A percentile compares a stretch with the other conserved stretches of the same genome.
Conservation (phyloP, 805 yeast species). For the Candida saitoana region DNA sequence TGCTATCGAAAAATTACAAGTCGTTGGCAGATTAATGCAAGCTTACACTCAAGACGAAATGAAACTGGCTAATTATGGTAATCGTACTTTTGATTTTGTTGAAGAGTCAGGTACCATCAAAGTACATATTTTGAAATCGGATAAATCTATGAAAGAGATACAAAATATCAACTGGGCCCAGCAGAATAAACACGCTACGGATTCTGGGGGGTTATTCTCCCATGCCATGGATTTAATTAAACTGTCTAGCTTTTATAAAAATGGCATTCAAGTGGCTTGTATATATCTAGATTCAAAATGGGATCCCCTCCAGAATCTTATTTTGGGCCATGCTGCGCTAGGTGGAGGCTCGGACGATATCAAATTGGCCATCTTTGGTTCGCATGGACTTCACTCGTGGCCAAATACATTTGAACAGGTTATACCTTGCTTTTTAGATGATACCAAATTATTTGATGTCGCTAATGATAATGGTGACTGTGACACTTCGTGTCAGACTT, state of each 20-base stretch:
- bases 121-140: conserved; percentile 72
- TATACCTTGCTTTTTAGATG: conserved; percentile 64
- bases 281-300: conserved; percentile 81
- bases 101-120: conserved; percentile 53
- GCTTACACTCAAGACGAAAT: conserved; percentile 90
- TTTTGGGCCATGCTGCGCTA: conserved; percentile 86
- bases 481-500: conserved; percentile 86
- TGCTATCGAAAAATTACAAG: conserved; percentile 69
- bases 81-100: conserved; percentile 68
- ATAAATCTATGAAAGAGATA: conserved; percentile 64
- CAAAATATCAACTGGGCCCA: conserved; percentile 81
- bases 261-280: conserved; percentile 76
- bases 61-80: conserved; percentile 72
- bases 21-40: conserved; percentile 85
- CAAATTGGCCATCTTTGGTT: conserved; percentile 86
- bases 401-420: conserved; percentile 78
- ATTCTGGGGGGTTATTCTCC: conserved; percentile 71
- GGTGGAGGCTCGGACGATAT: conserved; percentile 80
- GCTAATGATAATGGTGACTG: conserved; percentile 87
- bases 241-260: conserved; percentile 19
- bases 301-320: conserved; percentile 56
- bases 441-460: conserved; percentile 64
- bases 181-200: conserved; percentile 69
- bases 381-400: conserved; percentile 90
- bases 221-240: conserved; percentile 72